Base-by-base conservation (phyloP, 495 filamentous ascomycete species). In the Penicillium lividum region DNA sequence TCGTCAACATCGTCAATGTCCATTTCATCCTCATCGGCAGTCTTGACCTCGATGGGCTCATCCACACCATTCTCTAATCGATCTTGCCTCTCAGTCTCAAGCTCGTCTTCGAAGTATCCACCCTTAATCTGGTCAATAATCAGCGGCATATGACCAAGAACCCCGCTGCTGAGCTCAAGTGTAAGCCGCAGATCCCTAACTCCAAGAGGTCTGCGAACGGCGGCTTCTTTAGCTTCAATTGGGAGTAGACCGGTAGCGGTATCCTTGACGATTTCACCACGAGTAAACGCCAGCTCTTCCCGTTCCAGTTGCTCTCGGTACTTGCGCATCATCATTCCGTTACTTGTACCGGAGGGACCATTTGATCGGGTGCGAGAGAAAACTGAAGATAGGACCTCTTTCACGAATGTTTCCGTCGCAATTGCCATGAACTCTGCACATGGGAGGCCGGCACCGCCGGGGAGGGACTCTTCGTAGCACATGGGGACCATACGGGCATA, bases 331-430 rank as follows among this genome's bases (percentile, higher is more conserved):
- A 91, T 88, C 63, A 96, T 81, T 73, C 89, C 90, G 56, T 79
- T 83, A 50, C 82, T 77, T 33, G 84, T 84, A 13, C 85, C 80
- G 2, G 86, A 87, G 13, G 90, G 87, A 0, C 89, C 90, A 65
- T 97, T 96, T 57, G 81, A 84, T 55, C 90, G 82, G 0, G 90
- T 91, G 27, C 90, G 87, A 25, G 82, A 85, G 63, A 95, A 90
- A 10, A 97, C 82, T 3, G 85, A 82, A 7, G 87, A 85, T 33
- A 98, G 76, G 5, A 93, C 82, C 63, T 96, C 90, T 73, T 97
- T 98, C 58, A 98, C 86, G 66, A 88, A 97, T 0, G 89, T 92
- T 71, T 98, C 93, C 3, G 91, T 89, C 3, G 93, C 94, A 44
- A 92, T 86, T 25, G 90, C 88, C 86, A 98, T 88, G 68, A 93